Base-by-base conservation (phyloP, 2,329 filamentous ascomycete species). In the Emericellopsis cladophorae region DNA sequence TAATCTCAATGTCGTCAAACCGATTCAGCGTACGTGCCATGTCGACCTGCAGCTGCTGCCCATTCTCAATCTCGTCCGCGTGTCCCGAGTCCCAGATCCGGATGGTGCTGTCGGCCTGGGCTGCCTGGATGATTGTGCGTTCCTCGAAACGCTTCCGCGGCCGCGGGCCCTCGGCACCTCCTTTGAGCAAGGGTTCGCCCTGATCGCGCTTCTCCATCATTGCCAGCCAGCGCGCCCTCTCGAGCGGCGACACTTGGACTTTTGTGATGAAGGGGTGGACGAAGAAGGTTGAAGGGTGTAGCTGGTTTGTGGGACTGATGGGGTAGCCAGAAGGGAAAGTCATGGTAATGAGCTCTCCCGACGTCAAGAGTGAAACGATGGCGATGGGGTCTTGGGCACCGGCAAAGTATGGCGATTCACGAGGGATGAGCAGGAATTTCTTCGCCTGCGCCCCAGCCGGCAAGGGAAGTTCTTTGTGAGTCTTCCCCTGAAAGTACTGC, bases 261-360 rank as follows among this genome's bases (percentile, higher is more conserved):
- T 79, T 78, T 41, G 77, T 83, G 43, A 92, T 77, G 55, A 94
- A 96, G 0, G 92, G 92, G 54, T 95, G 88, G 7, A 95, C 82
- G 46, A 95, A 84, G 1, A 84, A 84, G 36, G 95, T 64, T 3
- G 84, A 95, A 0, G 89, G 76, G 53, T 94, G 90, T 6, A 98
- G 72, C 60, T 95, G 86, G 52, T 95, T 95, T 4, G 89, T 95
- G 2, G 92, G 88, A 23, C 81, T 84, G 42, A 96, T 93, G 1
- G 87, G 83, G 58, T 89, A 84, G 23, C 92, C 92, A 37, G 82
- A 92, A 0, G 92, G 92, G 54, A 96, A 96, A 51, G 82, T 94
- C 56, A 96, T 65, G 0, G 90, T 94, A 40, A 93, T 72, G 23
- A 96, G 63, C 61, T 96, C 90, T 18, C 92, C 92, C 2, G 88